phyloP scores from a whole-genome alignment of 768 basidiomycete species.

The Neoboletus brunneissimus region DNA sequence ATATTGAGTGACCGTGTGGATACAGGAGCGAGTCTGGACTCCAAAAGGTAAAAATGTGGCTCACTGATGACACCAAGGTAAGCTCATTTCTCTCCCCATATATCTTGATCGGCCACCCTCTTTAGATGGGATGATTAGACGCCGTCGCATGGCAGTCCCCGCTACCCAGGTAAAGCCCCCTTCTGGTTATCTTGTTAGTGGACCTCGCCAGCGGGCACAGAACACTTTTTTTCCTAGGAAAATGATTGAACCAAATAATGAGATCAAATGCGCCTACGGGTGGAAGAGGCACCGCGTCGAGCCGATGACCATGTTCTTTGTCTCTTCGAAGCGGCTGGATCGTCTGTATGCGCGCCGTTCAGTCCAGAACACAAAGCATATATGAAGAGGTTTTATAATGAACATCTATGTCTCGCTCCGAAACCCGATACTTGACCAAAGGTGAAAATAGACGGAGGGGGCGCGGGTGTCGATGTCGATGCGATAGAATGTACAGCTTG shows the following conservation, averaged over 20 bases:
- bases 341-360: background rate
- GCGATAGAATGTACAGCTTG: background rate
- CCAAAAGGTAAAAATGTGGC: background rate
- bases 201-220: too few relatives aligned
- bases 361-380: background rate
- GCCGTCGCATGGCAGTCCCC: background rate
- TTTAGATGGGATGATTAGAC: background rate
- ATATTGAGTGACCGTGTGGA: background rate
- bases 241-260: background rate
- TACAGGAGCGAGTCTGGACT: background rate
- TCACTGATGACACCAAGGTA: background rate
- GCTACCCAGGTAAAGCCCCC: background rate
- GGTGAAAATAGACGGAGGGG: too few relatives aligned
- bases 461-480: too few relatives aligned
- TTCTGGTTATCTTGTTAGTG: background rate
- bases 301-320: background rate
- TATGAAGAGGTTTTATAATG: background rate
- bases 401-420: too few relatives aligned
- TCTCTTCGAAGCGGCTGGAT: too few relatives aligned
- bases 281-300: background rate
- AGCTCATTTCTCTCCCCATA: background rate
- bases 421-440: background rate
- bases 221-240: background rate
- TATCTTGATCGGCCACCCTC: background rate
- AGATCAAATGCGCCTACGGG: background rate